These are phyloP conservation scores for Sechiopsis laciniata DNA, from an alignment of 306 rosid genomes.

Conservation along the genomic window DNA sequence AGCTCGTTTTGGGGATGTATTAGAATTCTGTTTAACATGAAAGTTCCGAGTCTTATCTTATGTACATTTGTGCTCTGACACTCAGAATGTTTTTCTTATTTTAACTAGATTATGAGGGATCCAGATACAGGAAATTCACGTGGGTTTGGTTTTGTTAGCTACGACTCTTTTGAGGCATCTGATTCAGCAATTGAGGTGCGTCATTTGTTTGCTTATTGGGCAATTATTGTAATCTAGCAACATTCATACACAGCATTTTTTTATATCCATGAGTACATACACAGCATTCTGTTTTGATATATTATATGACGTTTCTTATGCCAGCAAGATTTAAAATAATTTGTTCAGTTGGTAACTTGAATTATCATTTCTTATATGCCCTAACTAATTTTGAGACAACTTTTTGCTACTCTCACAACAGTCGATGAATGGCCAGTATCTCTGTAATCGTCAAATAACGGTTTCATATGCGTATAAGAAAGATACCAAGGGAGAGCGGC, in stretches of 20 bases:
- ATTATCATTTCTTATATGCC: too few relatives aligned
- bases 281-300: neutral
- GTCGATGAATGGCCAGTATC: constrained; percentile 99
- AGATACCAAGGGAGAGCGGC: constrained; percentile 97
- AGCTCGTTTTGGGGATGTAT: neutral
- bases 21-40: neutral
- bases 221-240: neutral
- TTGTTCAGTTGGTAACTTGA: too few relatives aligned
- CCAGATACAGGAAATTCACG: constrained; percentile 97
- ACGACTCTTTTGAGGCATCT: constrained; percentile 96
- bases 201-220: neutral
- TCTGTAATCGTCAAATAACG: constrained; percentile 96
- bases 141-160: constrained; percentile 95
- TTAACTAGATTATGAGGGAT: constrained; percentile 94
- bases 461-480: constrained; percentile 97
- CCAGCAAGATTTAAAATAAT: too few relatives aligned
- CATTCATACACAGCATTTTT: neutral
- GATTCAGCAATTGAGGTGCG: constrained; percentile 93
- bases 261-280: neutral
- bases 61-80: constrained; percentile 24
- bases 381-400: too few relatives aligned
- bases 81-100: neutral
- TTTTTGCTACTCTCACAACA: constrained; percentile 21
- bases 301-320: neutral
- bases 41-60: neutral